Conservation (phyloP, 1,284 basidiomycete genomes). For the Boletus holoroseus region DNA sequence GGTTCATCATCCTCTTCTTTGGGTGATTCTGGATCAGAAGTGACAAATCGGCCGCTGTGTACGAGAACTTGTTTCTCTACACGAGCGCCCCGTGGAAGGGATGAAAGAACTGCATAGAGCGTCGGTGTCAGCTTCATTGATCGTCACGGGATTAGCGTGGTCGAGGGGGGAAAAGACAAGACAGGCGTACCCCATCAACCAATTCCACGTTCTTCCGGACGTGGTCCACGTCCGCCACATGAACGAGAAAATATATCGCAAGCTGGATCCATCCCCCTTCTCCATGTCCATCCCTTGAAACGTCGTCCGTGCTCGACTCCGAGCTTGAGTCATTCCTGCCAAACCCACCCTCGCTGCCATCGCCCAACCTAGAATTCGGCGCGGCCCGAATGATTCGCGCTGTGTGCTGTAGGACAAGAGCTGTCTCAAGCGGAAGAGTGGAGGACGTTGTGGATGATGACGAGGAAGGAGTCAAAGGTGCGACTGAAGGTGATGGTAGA, state of each 20-base stretch:
- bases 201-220: slow-evolving; percentile 41
- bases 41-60: slow-evolving; percentile 56
- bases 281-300: neutral
- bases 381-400: slow-evolving; percentile 55
- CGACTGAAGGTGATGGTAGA: slow-evolving; percentile 44
- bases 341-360: slow-evolving; percentile 29
- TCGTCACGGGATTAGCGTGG: slow-evolving; percentile 2
- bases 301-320: neutral
- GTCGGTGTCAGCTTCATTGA: slow-evolving; percentile 39
- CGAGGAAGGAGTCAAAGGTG: neutral
- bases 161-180: neutral
- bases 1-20: slow-evolving; percentile 37
- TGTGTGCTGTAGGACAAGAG: slow-evolving; percentile 79
- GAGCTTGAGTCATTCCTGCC: slow-evolving; percentile 16
- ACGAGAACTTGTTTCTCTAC: slow-evolving; percentile 68
- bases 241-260: slow-evolving; percentile 60
- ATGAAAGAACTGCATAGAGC: slow-evolving; percentile 63
- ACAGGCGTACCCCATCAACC: slow-evolving; percentile 23
- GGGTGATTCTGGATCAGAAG: slow-evolving; percentile 29
- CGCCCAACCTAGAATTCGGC: slow-evolving; percentile 23
- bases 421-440: slow-evolving; percentile 60
- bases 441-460: slow-evolving; percentile 1
- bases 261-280: slow-evolving; percentile 57
- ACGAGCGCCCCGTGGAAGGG: slow-evolving; percentile 72
- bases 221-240: slow-evolving; percentile 37